Percentiles rank a stretch among this genome's conserved stretches.
These are phyloP conservation scores for Sporisorium exsertum DNA, from an alignment of 1,284 basidiomycete species.

Conservation along the genomic window DNA sequence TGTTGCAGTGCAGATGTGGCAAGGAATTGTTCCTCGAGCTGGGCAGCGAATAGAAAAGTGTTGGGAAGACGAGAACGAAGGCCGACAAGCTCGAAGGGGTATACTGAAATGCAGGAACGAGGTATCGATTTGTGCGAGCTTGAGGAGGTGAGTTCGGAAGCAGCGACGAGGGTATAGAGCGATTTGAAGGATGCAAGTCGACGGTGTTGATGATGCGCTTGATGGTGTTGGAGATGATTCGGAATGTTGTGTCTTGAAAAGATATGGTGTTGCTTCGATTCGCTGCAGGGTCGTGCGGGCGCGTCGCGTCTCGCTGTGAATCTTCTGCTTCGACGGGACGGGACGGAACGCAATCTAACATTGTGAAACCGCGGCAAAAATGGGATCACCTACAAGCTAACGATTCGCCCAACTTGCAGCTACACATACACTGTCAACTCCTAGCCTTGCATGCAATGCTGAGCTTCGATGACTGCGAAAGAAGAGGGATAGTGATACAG, in stretches of 20 bases:
- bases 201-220: constrained; percentile 2
- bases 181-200: not conserved
- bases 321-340: not conserved
- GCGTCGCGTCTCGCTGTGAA: constrained; percentile 17
- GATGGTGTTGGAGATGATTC: constrained; percentile 6
- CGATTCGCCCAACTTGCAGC: not conserved
- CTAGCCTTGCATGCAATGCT: not conserved
- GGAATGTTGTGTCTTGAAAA: constrained; percentile 1
- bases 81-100: not conserved
- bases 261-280: constrained; percentile 21
- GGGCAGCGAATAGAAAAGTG: not conserved
- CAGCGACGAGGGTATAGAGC: not conserved
- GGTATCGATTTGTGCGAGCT: not conserved
- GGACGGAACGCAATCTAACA: not conserved
- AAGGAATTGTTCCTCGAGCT: not conserved
- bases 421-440: not conserved
- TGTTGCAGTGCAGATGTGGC: not conserved
- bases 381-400: not conserved
- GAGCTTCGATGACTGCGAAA: not conserved
- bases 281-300: constrained; percentile 24
- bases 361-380: not conserved
- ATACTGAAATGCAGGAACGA: not conserved
- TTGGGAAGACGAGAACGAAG: not conserved
- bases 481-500: not conserved
- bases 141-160: not conserved